Evolutionary conservation across 148 eudicot species (phyloP), one percentile per base, ranked within the genome.

Genomic region (Arctostaphylos glauca): DNA sequence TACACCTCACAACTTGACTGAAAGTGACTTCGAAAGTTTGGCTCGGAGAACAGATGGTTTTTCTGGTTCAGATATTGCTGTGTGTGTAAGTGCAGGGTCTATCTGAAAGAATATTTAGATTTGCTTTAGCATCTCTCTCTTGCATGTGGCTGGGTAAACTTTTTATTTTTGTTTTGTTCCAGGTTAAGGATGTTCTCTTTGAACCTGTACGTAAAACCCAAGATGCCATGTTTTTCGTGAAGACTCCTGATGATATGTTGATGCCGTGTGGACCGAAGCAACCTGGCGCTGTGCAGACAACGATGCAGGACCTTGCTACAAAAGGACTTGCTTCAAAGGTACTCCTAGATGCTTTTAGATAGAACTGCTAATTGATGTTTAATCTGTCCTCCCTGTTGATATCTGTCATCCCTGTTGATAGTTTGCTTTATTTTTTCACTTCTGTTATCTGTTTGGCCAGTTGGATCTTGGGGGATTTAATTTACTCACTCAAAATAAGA

Each of bases 181-280:
- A 96, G 99, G 98, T 94, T 74, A 93, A 96, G 85, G 99, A 96
- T 85, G 97, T 93, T 50, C 92, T 96, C 9, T 96, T 96, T 80
- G 99, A 96, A 91, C 99, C 99, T 80, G 98, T 96, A 38, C 94
- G 99, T 72, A 96, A 96, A 88, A 96, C 98, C 8, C 99, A 96
- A 89, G 99, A 96, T 87, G 98, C 99, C 43, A 93, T 93, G 98
- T 94, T 81, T 87, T 96, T 96, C 82, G 81, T 84, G 18, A 83
- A 90, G 86, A 89, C 88, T 9, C 50, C 89, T 50, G 90, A 86
- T 71, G 98, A 87, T 44, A 79, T 81, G 80, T 93, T 88, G 96
- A 85, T 94, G 74, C 98, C 98, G 12, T 95, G 98, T 89, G 98
- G 98, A 76, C 91, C 98, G 18, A 95, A 91, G 85, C 92, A 89